Conservation (phyloP, 164 flowering plant genomes). For the Vitis riparia region DNA sequence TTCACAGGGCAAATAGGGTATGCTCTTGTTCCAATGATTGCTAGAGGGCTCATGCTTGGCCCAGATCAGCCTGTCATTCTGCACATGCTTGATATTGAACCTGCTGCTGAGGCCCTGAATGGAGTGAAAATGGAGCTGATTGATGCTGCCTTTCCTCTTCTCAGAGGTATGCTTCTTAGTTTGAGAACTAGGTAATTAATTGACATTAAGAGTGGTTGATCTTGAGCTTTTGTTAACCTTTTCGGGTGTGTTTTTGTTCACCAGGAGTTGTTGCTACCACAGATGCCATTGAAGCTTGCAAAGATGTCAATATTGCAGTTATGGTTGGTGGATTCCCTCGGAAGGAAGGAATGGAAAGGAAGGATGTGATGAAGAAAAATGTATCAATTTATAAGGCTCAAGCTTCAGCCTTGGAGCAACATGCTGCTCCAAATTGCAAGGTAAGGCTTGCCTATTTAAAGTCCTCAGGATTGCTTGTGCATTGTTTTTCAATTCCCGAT, state of each 20-base stretch:
- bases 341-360: slow-evolving; percentile 89
- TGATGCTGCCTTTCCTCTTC: slow-evolving; percentile 89
- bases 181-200: neutral
- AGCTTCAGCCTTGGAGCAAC: slow-evolving; percentile 75
- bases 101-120: slow-evolving; percentile 63
- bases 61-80: slow-evolving; percentile 82
- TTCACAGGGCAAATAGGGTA: slow-evolving; percentile 86
- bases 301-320: slow-evolving; percentile 63
- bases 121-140: slow-evolving; percentile 85
- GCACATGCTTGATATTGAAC: slow-evolving; percentile 79
- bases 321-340: slow-evolving; percentile 88
- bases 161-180: slow-evolving; percentile 46
- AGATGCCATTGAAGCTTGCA: slow-evolving; percentile 71
- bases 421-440: slow-evolving; percentile 82
- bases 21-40: slow-evolving; percentile 87
- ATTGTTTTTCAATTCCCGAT: too few relatives aligned
- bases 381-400: slow-evolving; percentile 79
- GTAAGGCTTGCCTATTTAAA: slow-evolving; percentile 23
- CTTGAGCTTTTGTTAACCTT: neutral
- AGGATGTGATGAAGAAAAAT: slow-evolving; percentile 82
- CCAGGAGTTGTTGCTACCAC: slow-evolving; percentile 81
- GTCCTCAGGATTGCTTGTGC: too few relatives aligned
- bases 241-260: neutral
- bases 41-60: slow-evolving; percentile 85
- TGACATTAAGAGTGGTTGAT: neutral